Base-by-base conservation (phyloP, 2,329 filamentous ascomycete genomes). In the Triangularia verruculosa region DNA sequence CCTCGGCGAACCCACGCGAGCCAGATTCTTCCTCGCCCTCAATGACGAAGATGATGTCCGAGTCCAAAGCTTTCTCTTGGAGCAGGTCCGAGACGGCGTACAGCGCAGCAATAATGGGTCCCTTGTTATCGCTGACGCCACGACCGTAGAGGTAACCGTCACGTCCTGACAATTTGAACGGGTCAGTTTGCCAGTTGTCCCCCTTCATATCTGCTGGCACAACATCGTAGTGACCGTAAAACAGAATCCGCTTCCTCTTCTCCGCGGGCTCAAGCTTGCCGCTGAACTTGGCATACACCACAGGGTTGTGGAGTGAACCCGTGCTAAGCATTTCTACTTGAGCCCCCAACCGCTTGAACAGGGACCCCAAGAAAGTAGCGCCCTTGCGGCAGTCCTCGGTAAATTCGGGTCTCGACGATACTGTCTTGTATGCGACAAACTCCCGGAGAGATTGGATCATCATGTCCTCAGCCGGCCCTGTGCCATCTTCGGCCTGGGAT, bases 151-250 rank as follows among this genome's bases (percentile, higher is more conserved):
- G 81, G 74, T 94, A 98, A 0, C 95, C 94, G 70, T 97, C 93
- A 62, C 92, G 86, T 3, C 95, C 95, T 58, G 89, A 89, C 72
- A 98, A 83, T n/a, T 89, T 83, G 74, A 98, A 99, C 0, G 95
- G 96, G 67, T 98, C 91, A 1, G 87, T 88, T 43, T 86, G 83
- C 95, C 95, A 99, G 69, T 92, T 94, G 39, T 86, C 85, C 63
- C 89, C 87, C 67, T 90, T 90, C 39, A 89, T 88, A 69, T 97
- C 92, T 0, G 95, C 95, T 0, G 93, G 86, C 3, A 99, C 95
- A 2, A 99, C 93, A 73, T 99, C 95, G 79, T 99, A 99, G 74
- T 99, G 95, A 0, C 96, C 95, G 72, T 99, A 99, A 74, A 99
- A 99, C 0, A 99, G 79, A 8, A 98, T 91, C 28, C 92, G 93